Conservation (phyloP, 441 rosid genomes). For the Viola pubescens region DNA sequence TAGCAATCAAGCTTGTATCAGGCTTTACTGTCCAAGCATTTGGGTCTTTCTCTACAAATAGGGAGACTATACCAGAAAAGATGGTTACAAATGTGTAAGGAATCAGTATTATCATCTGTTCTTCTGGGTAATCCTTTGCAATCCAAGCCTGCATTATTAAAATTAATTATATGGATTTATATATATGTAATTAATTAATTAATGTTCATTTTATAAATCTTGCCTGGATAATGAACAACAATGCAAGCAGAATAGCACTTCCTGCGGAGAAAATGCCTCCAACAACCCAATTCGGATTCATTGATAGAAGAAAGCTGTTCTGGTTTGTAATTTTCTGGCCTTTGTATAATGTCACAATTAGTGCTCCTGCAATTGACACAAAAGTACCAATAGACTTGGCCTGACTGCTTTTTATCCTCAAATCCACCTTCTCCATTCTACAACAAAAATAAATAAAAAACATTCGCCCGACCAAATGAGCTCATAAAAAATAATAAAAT, state of each 20-base stretch:
- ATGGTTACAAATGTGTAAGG: slow-evolving; percentile 14
- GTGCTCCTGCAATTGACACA: slow-evolving; percentile 29
- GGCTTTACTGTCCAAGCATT: slow-evolving; percentile 28
- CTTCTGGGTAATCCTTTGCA: slow-evolving; percentile 27
- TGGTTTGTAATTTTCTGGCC: slow-evolving; percentile 21
- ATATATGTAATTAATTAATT: too few relatives aligned
- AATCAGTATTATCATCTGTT: slow-evolving; percentile 22
- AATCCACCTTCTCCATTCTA: too few relatives aligned
- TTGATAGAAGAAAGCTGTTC: too few relatives aligned
- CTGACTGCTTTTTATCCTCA: too few relatives aligned
- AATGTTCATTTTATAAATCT: too few relatives aligned
- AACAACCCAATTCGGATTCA: slow-evolving; percentile 21
- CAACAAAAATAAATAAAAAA: neutral
- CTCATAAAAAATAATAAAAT: too few relatives aligned
- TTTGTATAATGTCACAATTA: slow-evolving; percentile 26
- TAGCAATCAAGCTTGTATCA: slow-evolving; percentile 25
- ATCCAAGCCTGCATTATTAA: slow-evolving; percentile 26
- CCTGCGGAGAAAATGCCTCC: slow-evolving; percentile 25
- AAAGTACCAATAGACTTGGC: neutral
- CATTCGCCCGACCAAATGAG: too few relatives aligned
- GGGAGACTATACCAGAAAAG: slow-evolving; percentile 17
- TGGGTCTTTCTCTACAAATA: slow-evolving; percentile 20
- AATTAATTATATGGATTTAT: neutral
- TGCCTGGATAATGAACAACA: slow-evolving; percentile 25
- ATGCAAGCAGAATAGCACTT: slow-evolving; percentile 14